Conservation (phyloP, 345 rosid species). For the Salix suchowensis region DNA sequence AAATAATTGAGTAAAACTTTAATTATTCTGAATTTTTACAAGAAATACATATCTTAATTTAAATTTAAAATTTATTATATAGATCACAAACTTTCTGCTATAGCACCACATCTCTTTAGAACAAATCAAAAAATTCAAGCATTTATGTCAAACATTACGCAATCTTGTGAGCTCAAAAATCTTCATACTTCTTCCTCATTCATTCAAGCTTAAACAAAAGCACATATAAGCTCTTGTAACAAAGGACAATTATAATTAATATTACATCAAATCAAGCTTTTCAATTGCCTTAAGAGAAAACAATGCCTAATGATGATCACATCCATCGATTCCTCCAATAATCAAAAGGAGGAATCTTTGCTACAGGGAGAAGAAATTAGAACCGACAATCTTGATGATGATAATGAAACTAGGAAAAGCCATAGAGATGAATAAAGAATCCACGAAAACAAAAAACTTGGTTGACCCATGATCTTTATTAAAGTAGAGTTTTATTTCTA, state of each 20-base stretch:
- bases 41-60: rapidly evolving
- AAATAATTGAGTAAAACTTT: too few relatives aligned
- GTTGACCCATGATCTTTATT: conserved; percentile 52
- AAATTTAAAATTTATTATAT: too few relatives aligned
- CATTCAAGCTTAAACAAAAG: not conserved
- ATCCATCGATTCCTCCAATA: not conserved
- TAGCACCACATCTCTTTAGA: too few relatives aligned
- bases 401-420: conserved; percentile 55
- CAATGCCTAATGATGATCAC: too few relatives aligned
- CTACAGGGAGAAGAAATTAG: not conserved
- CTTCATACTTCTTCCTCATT: not conserved
- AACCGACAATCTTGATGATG: conserved; percentile 39
- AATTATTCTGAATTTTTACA: too few relatives aligned
- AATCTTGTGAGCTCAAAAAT: not conserved
- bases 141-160: too few relatives aligned
- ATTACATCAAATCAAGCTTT: not conserved
- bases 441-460: conserved; percentile 61
- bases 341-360: not conserved
- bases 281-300: too few relatives aligned
- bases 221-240: not conserved
- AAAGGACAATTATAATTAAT: not conserved
- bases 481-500: too few relatives aligned
- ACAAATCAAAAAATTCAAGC: too few relatives aligned
- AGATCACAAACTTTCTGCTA: too few relatives aligned
- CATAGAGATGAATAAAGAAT: conserved; percentile 55